Base-by-base conservation (phyloP, 2,329 filamentous ascomycete genomes). In the Phaeosphaeria sp. region DNA sequence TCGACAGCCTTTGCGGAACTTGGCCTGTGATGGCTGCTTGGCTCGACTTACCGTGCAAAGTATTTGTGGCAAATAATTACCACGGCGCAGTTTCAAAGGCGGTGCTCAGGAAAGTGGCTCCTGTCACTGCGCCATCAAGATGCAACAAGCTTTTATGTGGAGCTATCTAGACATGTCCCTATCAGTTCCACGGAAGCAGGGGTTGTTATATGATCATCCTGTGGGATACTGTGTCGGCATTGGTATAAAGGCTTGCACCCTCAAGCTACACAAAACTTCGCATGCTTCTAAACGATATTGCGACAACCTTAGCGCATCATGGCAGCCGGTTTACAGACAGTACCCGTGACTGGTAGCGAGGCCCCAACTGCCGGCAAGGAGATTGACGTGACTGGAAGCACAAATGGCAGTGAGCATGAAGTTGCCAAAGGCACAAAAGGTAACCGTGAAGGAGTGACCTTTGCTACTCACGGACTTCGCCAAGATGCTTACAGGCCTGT, bases 401-500 rank as follows among this genome's bases (percentile, higher is more conserved):
- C 55, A 23, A 68, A 58, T 50, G 60, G 55, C 46, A 74, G 65
- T 50, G 58, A 66, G 11, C 59, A 56, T 9, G 61, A 57, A 11
- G 50, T 60, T 42, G 23, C 52, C 50, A 65, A 61, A 39, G 30
- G 47, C 42, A 50, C 44, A n/a, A 33, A 46, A 27, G 63, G 46
- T 23, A 59, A 57, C 49, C 59, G 58, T 42, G 59, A 72, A 22
- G 69, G 69, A 6, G 67, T 68, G 23, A 73, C 78, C 46, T 81
- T 80, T 60, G 72, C 64, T 21, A 66, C 67, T 2, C 56, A 65
- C n/a, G 78, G 76, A 1, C 60, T 80, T 13, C 70, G 73, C 2
- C 61, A 72, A 25, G 54, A 59, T 15, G 73, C 74, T 36, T 85
- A 85, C 62, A 79, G 79, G 57, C 84, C 84, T 0, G 82, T 85